A percentile compares a stretch with the other conserved stretches of the same genome.
These are phyloP conservation scores for Bolboschoenoplectus hybrid DNA, from an alignment of 202 grass and related monocot species.

Conservation along the genomic window DNA sequence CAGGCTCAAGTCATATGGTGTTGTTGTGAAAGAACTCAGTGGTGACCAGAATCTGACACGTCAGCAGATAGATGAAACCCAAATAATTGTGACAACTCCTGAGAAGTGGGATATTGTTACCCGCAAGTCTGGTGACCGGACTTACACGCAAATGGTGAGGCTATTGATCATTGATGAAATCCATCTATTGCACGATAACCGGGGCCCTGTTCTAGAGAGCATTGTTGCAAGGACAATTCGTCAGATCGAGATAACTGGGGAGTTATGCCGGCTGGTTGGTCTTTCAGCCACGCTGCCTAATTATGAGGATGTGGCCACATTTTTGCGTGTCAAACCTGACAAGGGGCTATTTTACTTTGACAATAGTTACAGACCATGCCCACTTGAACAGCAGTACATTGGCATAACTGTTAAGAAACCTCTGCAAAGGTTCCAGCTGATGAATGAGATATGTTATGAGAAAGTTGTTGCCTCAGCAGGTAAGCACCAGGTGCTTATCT, in stretches of 20 bases:
- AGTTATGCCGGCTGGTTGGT: slow-evolving; percentile 82
- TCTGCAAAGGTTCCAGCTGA: slow-evolving; percentile 84
- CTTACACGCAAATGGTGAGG: slow-evolving; percentile 90
- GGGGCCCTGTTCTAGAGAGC: slow-evolving; percentile 92
- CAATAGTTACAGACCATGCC: slow-evolving; percentile 90
- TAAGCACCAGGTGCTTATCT: slow-evolving; percentile 93
- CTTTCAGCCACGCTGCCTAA: slow-evolving; percentile 88
- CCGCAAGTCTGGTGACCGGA: slow-evolving; percentile 88
- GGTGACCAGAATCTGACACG: slow-evolving; percentile 87
- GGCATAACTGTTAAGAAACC: slow-evolving; percentile 82
- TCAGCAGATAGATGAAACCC: slow-evolving; percentile 93
- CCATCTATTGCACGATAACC: slow-evolving; percentile 93
- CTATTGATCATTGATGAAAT: slow-evolving; percentile 96
- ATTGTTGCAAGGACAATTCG: slow-evolving; percentile 89
- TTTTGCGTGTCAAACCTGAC: slow-evolving; percentile 60
- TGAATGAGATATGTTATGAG: slow-evolving; percentile 95
- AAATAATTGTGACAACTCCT: slow-evolving; percentile 92
- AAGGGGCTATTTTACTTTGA: slow-evolving; percentile 82
- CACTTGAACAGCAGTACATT: slow-evolving; percentile 87
- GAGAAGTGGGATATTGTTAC: slow-evolving; percentile 98
- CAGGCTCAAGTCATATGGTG: slow-evolving; percentile 62
- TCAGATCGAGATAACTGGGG: slow-evolving; percentile 83
- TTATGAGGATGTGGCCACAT: slow-evolving; percentile 78
- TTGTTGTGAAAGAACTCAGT: slow-evolving; percentile 85
- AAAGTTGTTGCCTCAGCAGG: slow-evolving; percentile 86